Base-by-base conservation (phyloP, 176 grass and related monocot genomes). In the Carex littledalei region DNA sequence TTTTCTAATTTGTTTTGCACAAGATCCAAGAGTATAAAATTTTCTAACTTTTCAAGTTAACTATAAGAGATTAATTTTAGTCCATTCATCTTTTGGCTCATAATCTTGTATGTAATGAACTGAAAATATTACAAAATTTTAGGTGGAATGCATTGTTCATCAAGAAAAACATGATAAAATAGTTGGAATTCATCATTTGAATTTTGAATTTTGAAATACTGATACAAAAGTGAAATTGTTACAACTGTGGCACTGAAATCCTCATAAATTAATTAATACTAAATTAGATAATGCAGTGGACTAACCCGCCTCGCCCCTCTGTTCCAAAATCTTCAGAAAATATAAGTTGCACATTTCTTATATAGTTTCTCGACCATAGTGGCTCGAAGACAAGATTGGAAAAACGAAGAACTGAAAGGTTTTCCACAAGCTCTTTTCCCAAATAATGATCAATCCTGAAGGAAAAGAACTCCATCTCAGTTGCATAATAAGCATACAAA, bases 361-460 rank as follows among this genome's bases (percentile, higher is more conserved):
- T 97, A 80, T 94, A 97, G 75, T 93, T 89, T 84, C 95, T 90
- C 0, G 95, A 98, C 95, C 95, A 98, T 74, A 94, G 31, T 45
- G 95, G 95, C 22, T 98, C 92, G 13, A 98, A 98, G n/a, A 98
- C 92, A 68, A 98, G 92, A 85, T 98, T 98, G 54, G 92, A 94
- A 84, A 98, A 98, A 29, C 92, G 95, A 70, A 98, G 95, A 41
- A 98, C 95, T 0, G 95, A 98, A n/a, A 98, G 95, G 64, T 98
- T 98, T 75, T 98, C 95, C 0, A 98, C 95, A 49, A 98, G 91
- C 82, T 98, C 95, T 85, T 98, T 98, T 21, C 95, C 95, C 88
- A 98, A 82, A 79, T 98, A 98, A 67, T 98, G 95, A 81, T 98
- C 95, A 81, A 98, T 98, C 84, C 95, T 98, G 65, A 31, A 49